Base-by-base conservation (phyloP, 2,329 filamentous ascomycete genomes). In the Colletotrichum sojae region DNA sequence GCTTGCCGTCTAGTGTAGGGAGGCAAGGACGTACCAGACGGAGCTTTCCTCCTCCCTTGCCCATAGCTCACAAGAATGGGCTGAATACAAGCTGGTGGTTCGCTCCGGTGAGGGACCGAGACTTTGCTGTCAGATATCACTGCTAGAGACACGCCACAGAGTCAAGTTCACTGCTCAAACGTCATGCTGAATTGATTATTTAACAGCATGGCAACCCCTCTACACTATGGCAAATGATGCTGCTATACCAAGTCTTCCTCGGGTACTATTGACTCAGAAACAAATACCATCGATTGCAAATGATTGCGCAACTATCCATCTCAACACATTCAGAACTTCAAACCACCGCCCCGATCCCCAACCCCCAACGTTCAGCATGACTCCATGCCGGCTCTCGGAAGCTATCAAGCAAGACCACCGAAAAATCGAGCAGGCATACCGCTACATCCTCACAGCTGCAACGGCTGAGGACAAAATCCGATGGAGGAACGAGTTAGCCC, bases 381-480 rank as follows among this genome's bases (percentile, higher is more conserved):
- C 67, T 15, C 27, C 27, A 8, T 31, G 27, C 27, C 54, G 53
- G n/a, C 57, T 70, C 13, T 63, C 36, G 12, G 63, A 70, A 18
- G 58, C 67, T 13, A 68, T 70, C 16, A 68, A 67, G 43, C 63
- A 70, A 8, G 67, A 70, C n/a, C 67, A 70, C 40, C 40, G 63
- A 2, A 56, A 60, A 20, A 67, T 70, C 15, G 67, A 70, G 16
- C 67, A 70, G 22, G 64, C 64, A 18, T 68, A 63, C 25, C 57
- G 63, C 10, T 67, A 63, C 18, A 67, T 63, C 1, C 58, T 67
- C 10, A 70, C 63, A 5, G 54, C 67, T 13, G 40, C 52, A 2
- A 53, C 40, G 1, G 5, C 39, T 2, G 57, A 67, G 1, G 67
- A 70, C 9, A 68, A 67, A 16, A n/a, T 63, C 20, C 43, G 46